phyloP scores from a whole-genome alignment of 2,329 filamentous ascomycete species.

The Talaromyces sp. region DNA sequence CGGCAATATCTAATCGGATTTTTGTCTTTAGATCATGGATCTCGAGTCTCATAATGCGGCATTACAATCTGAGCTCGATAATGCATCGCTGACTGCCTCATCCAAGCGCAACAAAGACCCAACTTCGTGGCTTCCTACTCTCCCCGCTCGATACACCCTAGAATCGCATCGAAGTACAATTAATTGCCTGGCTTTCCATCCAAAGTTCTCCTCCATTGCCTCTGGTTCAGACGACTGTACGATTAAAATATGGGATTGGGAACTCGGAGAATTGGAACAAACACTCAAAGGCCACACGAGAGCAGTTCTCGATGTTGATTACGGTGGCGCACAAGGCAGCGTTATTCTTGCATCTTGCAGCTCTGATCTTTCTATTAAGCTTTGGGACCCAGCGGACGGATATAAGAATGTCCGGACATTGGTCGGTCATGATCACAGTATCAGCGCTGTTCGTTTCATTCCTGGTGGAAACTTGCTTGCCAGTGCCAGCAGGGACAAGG shows the following conservation, averaged over 20 bases:
- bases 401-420: constrained; percentile 94
- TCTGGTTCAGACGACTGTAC: constrained; percentile 88
- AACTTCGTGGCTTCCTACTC: constrained; percentile 75
- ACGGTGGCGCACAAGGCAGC: constrained; percentile 74
- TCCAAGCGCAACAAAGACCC: constrained; percentile 79
- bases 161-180: constrained; percentile 77
- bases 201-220: constrained; percentile 82
- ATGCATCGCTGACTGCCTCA: constrained; percentile 71
- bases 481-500: constrained; percentile 78
- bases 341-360: constrained; percentile 79
- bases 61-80: constrained; percentile 79
- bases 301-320: constrained; percentile 82
- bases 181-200: constrained; percentile 87
- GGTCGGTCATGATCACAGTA: constrained; percentile 86
- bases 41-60: constrained; percentile 69
- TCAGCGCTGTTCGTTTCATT: constrained; percentile 83
- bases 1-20: constrained; percentile 10
- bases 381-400: constrained; percentile 88
- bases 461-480: constrained; percentile 82
- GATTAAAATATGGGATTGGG: constrained; percentile 98
- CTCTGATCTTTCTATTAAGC: constrained; percentile 85
- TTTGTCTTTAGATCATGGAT: constrained; percentile 70
- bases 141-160: constrained; percentile 73
- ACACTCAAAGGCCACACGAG: constrained; percentile 92
- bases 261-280: constrained; percentile 80